phyloP scores from a whole-genome alignment of 2,329 filamentous ascomycete genomes.

The Tetracladium maxilliforme region DNA sequence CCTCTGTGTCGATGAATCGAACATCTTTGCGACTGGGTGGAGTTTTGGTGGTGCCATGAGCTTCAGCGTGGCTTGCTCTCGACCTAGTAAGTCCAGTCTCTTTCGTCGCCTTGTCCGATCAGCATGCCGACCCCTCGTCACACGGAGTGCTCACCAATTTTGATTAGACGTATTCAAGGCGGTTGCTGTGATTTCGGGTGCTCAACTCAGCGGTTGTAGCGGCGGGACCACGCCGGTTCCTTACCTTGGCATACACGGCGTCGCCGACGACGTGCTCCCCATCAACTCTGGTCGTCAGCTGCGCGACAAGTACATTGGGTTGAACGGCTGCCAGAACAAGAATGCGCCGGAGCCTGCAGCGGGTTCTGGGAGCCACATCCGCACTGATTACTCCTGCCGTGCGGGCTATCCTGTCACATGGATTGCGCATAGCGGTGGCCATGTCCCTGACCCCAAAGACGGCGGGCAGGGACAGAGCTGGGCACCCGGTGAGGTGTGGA shows the following conservation, averaged over 20 bases:
- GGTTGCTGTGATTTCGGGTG: constrained; percentile 15
- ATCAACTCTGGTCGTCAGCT: constrained; percentile 16
- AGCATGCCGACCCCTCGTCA: no score
- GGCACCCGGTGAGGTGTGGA: constrained; percentile 14
- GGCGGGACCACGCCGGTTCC: constrained; percentile 16
- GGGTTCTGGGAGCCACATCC: constrained; percentile 7
- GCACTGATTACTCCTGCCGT: constrained; percentile 12
- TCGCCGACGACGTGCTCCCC: constrained; percentile 17
- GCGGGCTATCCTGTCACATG: constrained; percentile 16
- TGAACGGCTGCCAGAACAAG: constrained; percentile 18
- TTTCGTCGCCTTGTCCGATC: no score
- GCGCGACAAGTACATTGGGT: constrained; percentile 19
- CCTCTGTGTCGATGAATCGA: constrained; percentile 16
- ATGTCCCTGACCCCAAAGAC: constrained; percentile 11
- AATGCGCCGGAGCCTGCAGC: constrained; percentile 8
- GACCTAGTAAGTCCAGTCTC: no score
- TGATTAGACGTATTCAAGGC: constrained; percentile 15
- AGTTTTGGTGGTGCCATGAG: constrained; percentile 20
- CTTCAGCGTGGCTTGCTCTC: constrained; percentile 17
- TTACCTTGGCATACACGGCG: constrained; percentile 18
- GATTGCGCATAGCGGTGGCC: constrained; percentile 16
- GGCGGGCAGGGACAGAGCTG: constrained; percentile 5
- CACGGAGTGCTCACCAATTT: no score
- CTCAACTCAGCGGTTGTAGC: constrained; percentile 11
- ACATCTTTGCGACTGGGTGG: constrained; percentile 17